Evolutionary conservation across 2,329 filamentous ascomycete species (phyloP), one percentile per base, ranked within the genome.

Genomic region (Xylariales sp.): DNA sequence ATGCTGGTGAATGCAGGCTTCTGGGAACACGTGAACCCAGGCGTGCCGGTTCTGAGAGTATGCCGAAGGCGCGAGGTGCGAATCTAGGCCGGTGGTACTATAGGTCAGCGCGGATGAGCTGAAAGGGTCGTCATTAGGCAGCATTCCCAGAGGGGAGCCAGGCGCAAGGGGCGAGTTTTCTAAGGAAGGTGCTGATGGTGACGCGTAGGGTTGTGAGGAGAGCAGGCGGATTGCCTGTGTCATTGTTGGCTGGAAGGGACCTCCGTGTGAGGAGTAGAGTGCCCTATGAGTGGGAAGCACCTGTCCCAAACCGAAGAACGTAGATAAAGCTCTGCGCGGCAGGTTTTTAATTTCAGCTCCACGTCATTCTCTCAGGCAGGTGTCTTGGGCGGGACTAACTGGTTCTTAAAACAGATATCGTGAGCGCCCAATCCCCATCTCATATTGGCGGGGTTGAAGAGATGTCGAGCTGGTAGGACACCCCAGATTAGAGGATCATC

Each of bases 401-500:
- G 83, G 57, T 88, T 91, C 53, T 83, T 83, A 62, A 94, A 98
- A 65, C 90, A 96, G 43, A 98, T 90, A 61, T 98, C 93, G 60
- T 96, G 88, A 53, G 89, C 94, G 17, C 88, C 93, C 38, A 98
- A 75, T 8, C 83, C 81, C 88, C 90, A 97, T 59, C 93, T 80
- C 54, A 89, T 73, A 56, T 90, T 93, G 40, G 75, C 70, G 15
- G 85, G 78, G 42, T 82, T 78, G 53, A 85, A 80, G 47, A 78
- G 68, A 55, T 93, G 88, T 34, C 76, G 73, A 31, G 87, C 61
- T 1, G 93, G 93, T 4, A 98, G 67, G 24, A 88, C 78, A 14
- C 91, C 93, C 91, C 91, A 98, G 50, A 96, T 81, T 41, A 97
- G 66, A 18, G 93, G 93, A 65, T 98, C 93, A 63, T 98, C 93